Percentiles rank a stretch among this genome's conserved stretches.
These are phyloP conservation scores for Diddensiella transvaalensis DNA, from an alignment of 805 yeast species.

Conservation along the genomic window DNA sequence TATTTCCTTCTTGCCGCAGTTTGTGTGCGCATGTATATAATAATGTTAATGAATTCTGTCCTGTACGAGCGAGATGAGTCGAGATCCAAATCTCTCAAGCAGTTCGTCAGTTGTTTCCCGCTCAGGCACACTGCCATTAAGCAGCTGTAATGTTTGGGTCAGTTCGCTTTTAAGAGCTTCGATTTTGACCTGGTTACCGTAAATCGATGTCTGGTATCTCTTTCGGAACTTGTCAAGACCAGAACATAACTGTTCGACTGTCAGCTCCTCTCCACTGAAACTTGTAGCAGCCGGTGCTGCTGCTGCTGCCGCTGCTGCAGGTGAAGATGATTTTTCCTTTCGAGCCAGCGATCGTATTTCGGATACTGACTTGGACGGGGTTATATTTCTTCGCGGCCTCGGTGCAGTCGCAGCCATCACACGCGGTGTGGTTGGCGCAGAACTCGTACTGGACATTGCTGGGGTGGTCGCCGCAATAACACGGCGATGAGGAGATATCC, in stretches of 20 bases:
- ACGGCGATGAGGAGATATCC: constrained; percentile 5
- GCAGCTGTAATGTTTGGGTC: constrained; percentile 12
- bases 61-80: constrained; percentile 16
- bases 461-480: neutral
- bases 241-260: constrained; percentile 10
- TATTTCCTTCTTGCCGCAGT: too few relatives aligned
- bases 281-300: too few relatives aligned
- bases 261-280: neutral
- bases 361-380: constrained; percentile 12
- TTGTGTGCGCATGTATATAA: too few relatives aligned
- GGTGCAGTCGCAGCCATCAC: neutral
- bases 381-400: constrained; percentile 4
- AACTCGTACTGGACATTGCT: neutral
- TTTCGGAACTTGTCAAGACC: constrained; percentile 12
- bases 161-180: constrained; percentile 17
- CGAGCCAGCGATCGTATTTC: constrained; percentile 7
- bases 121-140: constrained; percentile 9
- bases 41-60: neutral
- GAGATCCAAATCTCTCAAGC: constrained; percentile 26
- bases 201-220: constrained; percentile 6
- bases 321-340: neutral
- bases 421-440: constrained; percentile 5
- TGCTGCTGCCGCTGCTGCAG: too few relatives aligned
- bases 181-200: constrained; percentile 11
- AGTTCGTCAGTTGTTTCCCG: constrained; percentile 17